Evolutionary conservation across 192 early-diverging fungal genomes (phyloP), one percentile per base, ranked within the genome.

Genomic region (Backusella tuberculispora): DNA sequence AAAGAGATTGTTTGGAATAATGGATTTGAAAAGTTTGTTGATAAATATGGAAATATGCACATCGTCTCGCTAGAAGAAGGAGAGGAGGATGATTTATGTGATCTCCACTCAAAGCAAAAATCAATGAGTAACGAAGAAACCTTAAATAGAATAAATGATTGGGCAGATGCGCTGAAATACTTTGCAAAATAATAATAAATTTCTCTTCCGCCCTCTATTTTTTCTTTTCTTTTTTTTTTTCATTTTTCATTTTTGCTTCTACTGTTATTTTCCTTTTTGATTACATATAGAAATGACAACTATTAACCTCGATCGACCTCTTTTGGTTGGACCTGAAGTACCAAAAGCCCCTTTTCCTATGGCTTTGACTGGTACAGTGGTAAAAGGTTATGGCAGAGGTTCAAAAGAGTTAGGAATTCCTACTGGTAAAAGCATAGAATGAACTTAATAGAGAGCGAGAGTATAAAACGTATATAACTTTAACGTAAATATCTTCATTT

Each of bases 331-430:
- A 4, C 83, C 87, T 1, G 83, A 88, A 12, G 21, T 66, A 8
- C 92, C 89, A 0, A 81, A 86, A 24, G 9, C 75, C 10, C 96
- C 95, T 29, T 99, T 84, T 78, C 96, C 97, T 50, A 82, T 94
- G 43, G 80, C 85, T 48, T 88, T 98, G 53, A 83, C 86, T 15
- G 98, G 98, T 63, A 75, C 53, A 4, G 97, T 99, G 13, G 87
- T 93, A 40, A 87, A 90, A 73, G 98, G 98, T 0, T 99, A 97
- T 83, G 97, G 97, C 5, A 88, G 98, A 40, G 98, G 98, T 13
- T 92, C 95, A 75, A 96, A 96, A 83, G 95, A 99, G 65, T 89
- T 99, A 1, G 97, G 97, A 8, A 97, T 99, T 74, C 97, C 98
- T 6, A 99, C 98, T 17, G 95, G 94, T 95, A 89, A 75, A 66